Evolutionary conservation across 257 asterid species (phyloP).

Genomic region (Gynochthodes officinalis): DNA sequence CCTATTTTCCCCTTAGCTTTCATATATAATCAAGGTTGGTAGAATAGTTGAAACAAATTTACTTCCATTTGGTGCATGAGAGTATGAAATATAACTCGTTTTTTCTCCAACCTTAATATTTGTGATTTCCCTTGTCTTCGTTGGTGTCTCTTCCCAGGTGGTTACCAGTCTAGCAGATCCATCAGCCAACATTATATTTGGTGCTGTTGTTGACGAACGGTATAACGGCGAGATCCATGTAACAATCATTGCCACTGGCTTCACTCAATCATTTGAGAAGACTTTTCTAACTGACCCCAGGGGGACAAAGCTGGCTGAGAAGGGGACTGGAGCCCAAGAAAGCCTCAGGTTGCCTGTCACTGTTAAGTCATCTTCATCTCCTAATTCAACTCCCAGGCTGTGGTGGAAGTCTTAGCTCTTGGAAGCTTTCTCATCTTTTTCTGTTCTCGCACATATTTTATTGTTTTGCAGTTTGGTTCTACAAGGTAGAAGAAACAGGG

Average conservation of each 20-base stretch:
- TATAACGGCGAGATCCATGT: conserved; percentile 94
- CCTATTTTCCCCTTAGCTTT: no score
- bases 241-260: conserved; percentile 95
- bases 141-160: conserved; percentile 45
- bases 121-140: not conserved
- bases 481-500: not conserved
- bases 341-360: conserved; percentile 38
- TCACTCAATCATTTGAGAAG: conserved; percentile 83
- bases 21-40: no score
- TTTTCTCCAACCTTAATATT: not conserved
- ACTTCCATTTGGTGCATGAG: no score
- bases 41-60: no score
- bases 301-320: conserved; percentile 54
- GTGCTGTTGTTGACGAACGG: conserved; percentile 97
- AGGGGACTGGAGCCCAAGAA: conserved; percentile 35
- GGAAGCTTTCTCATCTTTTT: not conserved
- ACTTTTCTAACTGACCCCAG: conserved; percentile 76
- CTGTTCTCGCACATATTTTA: not conserved
- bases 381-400: conserved; percentile 26
- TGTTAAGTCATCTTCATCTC: conserved; percentile 30
- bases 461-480: conserved; percentile 11
- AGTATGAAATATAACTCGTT: no score
- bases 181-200: conserved; percentile 91
- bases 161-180: conserved; percentile 99
- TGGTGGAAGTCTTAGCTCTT: conserved; percentile 26